Percentiles rank a stretch among this genome's conserved stretches.
These are phyloP conservation scores for Erythrophleum fordii DNA, from an alignment of 306 rosid genomes.

Conservation along the genomic window DNA sequence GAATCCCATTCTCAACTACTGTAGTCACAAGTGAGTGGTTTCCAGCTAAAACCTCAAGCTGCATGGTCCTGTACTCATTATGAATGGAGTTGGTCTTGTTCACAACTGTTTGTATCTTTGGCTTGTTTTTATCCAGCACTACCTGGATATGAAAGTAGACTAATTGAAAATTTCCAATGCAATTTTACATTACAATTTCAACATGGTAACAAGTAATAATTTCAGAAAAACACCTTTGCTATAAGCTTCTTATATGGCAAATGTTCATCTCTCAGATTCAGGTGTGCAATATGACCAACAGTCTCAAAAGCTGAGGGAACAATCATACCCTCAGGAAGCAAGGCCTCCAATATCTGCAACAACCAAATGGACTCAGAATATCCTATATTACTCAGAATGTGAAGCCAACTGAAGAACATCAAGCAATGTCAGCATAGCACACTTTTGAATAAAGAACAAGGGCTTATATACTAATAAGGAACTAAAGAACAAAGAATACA, in stretches of 20 bases:
- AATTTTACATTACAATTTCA: slow-evolving; percentile 4
- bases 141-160: slow-evolving; percentile 64
- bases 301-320: slow-evolving; percentile 84
- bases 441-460: neutral
- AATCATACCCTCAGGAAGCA: slow-evolving; percentile 76
- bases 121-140: slow-evolving; percentile 86
- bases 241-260: slow-evolving; percentile 81
- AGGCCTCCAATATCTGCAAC: slow-evolving; percentile 78
- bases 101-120: slow-evolving; percentile 87
- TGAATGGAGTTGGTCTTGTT: slow-evolving; percentile 82
- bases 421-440: neutral
- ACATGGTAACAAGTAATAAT: neutral
- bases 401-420: slow-evolving; percentile 22
- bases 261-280: slow-evolving; percentile 89
- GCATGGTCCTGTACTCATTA: slow-evolving; percentile 95
- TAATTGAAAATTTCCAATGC: slow-evolving; percentile 25
- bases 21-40: slow-evolving; percentile 91
- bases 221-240: slow-evolving; percentile 66
- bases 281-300: slow-evolving; percentile 93
- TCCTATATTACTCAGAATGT: slow-evolving; percentile 23
- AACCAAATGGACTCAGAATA: slow-evolving; percentile 18
- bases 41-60: slow-evolving; percentile 94
- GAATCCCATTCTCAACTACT: slow-evolving; percentile 81
- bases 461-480: neutral
- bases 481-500: neutral